A percentile compares a stretch with the other conserved stretches of the same genome.
Conservation (phyloP, 164 flowering plant genomes). For the Buxus sempervirens region DNA sequence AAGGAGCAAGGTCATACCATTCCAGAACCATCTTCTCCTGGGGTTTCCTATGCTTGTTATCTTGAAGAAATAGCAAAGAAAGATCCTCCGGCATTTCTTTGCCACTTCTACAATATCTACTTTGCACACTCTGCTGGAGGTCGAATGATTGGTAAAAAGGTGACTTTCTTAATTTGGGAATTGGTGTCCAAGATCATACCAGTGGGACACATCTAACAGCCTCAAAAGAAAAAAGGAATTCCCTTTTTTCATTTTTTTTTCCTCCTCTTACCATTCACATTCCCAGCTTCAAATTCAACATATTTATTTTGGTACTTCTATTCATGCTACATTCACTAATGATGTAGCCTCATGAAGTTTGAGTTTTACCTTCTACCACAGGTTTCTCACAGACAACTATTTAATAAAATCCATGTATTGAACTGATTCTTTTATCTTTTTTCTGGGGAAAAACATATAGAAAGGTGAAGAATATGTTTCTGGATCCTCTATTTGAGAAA, state of each 20-base stretch:
- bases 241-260: too few species aligned
- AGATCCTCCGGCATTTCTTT: slow-evolving; percentile 89
- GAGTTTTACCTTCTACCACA: too few species aligned
- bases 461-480: too few species aligned
- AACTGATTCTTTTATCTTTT: too few species aligned
- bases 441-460: too few species aligned
- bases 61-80: slow-evolving; percentile 76
- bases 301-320: neutral
- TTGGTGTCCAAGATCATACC: neutral
- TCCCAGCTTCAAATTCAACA: neutral
- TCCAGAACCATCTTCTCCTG: slow-evolving; percentile 90
- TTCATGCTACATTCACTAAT: too few species aligned
- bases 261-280: too few species aligned
- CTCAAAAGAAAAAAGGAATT: neutral
- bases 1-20: slow-evolving; percentile 76
- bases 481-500: too few species aligned
- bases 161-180: slow-evolving; percentile 15
- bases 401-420: too few species aligned
- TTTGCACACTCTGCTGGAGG: slow-evolving; percentile 99
- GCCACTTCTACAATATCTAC: slow-evolving; percentile 92
- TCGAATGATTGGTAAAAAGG: slow-evolving; percentile 95
- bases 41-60: slow-evolving; percentile 55
- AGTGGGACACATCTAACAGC: neutral
- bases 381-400: too few species aligned
- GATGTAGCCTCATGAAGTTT: too few species aligned